Evolutionary conservation across 108 stramenopile genomes (phyloP), one percentile per base, ranked within the genome.

Genomic region (Cylindrotheca fusiformis): DNA sequence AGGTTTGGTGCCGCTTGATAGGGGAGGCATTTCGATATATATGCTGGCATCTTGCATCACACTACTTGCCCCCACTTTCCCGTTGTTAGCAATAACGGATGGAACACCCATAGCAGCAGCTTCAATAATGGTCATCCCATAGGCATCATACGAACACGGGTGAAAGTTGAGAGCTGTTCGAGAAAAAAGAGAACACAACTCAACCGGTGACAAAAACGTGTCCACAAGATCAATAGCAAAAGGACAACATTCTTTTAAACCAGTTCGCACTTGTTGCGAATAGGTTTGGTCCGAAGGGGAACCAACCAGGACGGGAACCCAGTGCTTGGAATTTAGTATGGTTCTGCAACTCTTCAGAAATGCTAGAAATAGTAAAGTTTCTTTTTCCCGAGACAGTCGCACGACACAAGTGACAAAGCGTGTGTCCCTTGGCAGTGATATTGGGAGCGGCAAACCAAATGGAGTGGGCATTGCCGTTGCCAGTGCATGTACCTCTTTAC

Each of bases 91-190:
- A 3, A 80, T 52, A 32, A 83, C 60, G 4, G 79, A 66, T 23
- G 79, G 78, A 18, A 56, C 78, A 21, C 73, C 76, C 57, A 73
- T 79, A 0, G 82, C 78, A 24, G 78, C 76, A 10, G 82, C 74
- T 68, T 83, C 82, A 5, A 83, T 59, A 32, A 83, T 55, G 2
- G 82, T 83, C 82, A 83, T 83, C 12, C 82, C 82, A 55, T 73
- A 83, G 5, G 82, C 79, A 66, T 83, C 82, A 47, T 83, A 83
- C 2, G 63, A 59, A 46, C 72, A 74, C 2, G 82, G 82, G 55
- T 83, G 82, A 68, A 83, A 52, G 65, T 83, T 83, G 32, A 83
- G 12, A 19, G 58, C 50, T 12, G 76, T 69, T 18, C 61, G 49
- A 19, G 52, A 63, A 31, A 80, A 70, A 0, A 80, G 22, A 4